Evolutionary conservation across 2,329 filamentous ascomycete species (phyloP).

Genomic region (Colletotrichum australisinense): DNA sequence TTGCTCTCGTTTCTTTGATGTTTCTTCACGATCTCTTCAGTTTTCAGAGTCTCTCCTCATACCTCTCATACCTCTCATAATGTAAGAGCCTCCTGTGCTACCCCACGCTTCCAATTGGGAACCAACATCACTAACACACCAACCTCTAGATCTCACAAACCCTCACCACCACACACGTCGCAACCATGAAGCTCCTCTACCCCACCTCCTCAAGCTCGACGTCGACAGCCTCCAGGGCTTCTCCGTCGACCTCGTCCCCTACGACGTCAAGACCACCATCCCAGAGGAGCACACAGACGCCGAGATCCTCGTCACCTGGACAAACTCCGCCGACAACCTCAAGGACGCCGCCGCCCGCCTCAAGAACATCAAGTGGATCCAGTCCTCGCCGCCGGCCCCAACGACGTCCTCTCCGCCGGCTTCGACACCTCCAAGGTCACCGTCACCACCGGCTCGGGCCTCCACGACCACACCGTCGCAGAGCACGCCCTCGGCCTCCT

Average conservation of each 20-base stretch:
- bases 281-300: slow-evolving; percentile 70
- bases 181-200: slow-evolving; percentile 73
- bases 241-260: slow-evolving; percentile 66
- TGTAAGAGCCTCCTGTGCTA: background rate
- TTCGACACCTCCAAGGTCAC: slow-evolving; percentile 62
- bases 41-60: too few species aligned
- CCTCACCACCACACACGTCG: background rate
- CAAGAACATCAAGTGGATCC: slow-evolving; percentile 72
- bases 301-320: slow-evolving; percentile 71
- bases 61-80: background rate
- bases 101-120: too few species aligned
- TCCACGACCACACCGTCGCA: slow-evolving; percentile 74
- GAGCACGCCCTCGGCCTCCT: slow-evolving; percentile 72
- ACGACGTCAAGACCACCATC: slow-evolving; percentile 67
- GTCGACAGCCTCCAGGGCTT: slow-evolving; percentile 67
- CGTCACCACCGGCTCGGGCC: slow-evolving; percentile 72
- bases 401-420: slow-evolving; percentile 71
- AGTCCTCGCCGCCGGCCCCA: slow-evolving; percentile 75
- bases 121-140: background rate
- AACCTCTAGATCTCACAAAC: background rate
- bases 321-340: slow-evolving; percentile 69
- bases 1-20: background rate
- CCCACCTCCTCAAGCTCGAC: slow-evolving; percentile 72
- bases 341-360: slow-evolving; percentile 65
- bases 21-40: background rate